These are phyloP conservation scores for Scorias spongiosa DNA, from an alignment of 2,329 filamentous ascomycete species.

Conservation along the genomic window DNA sequence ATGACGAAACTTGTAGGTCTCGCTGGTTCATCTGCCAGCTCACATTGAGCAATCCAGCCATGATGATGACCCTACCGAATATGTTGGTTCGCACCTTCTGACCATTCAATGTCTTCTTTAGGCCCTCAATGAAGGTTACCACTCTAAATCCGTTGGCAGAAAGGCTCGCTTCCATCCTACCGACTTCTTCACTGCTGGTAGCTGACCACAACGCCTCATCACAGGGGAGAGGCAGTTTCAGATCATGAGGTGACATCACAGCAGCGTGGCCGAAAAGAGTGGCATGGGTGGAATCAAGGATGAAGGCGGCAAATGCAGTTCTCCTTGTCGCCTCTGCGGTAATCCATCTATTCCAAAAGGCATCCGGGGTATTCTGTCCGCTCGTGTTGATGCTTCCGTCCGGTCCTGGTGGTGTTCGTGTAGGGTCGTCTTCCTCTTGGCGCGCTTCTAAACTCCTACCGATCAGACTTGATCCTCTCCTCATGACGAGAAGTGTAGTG, in stretches of 20 bases:
- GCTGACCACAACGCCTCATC: slow-evolving; percentile 90
- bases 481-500: slow-evolving; percentile 89
- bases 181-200: slow-evolving; percentile 72
- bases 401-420: slow-evolving; percentile 30
- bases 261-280: slow-evolving; percentile 97
- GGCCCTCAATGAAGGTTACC: slow-evolving; percentile 74
- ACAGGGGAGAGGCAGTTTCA: slow-evolving; percentile 79
- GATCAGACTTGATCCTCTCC: slow-evolving; percentile 78
- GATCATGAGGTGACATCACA: slow-evolving; percentile 92
- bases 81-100: slow-evolving; percentile 79
- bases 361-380: slow-evolving; percentile 52
- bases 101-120: slow-evolving; percentile 79
- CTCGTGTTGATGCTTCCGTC: slow-evolving; percentile 30
- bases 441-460: slow-evolving; percentile 78
- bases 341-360: slow-evolving; percentile 95
- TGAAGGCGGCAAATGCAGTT: slow-evolving; percentile 83
- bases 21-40: slow-evolving; percentile 97
- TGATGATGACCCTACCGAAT: slow-evolving; percentile 83
- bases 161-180: slow-evolving; percentile 65
- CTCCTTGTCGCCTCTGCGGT: slow-evolving; percentile 80
- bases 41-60: slow-evolving; percentile 84
- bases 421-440: slow-evolving; percentile 49
- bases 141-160: slow-evolving; percentile 70
- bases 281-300: slow-evolving; percentile 88
- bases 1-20: slow-evolving; percentile 78